Percentiles rank a stretch among this genome's conserved stretches.
phyloP scores from a whole-genome alignment of 805 yeast species.

The Pichia ethanolica region DNA sequence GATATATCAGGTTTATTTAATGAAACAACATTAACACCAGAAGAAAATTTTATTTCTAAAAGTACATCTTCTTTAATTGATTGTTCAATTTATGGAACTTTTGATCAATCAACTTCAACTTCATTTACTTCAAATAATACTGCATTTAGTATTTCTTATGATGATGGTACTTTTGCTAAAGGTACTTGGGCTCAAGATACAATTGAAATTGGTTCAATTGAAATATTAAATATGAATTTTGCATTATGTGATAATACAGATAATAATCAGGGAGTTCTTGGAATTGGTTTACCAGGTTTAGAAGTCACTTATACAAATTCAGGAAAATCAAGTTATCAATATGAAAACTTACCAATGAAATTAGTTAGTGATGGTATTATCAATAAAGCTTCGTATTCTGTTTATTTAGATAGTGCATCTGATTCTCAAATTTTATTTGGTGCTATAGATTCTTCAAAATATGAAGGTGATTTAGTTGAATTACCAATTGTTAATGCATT shows the following conservation, averaged over 20 bases:
- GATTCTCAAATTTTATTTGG: slow-evolving; percentile 63
- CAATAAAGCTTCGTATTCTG: slow-evolving; percentile 49
- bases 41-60: not conserved
- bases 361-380: slow-evolving; percentile 54
- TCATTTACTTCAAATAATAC: slow-evolving; percentile 35
- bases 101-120: slow-evolving; percentile 33
- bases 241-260: slow-evolving; percentile 67
- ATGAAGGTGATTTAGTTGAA: slow-evolving; percentile 41
- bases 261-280: slow-evolving; percentile 63
- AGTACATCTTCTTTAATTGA: slow-evolving; percentile 16
- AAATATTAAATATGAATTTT: slow-evolving; percentile 47
- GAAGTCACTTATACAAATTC: slow-evolving; percentile 45
- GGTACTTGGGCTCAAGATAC: slow-evolving; percentile 61
- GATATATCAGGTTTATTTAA: not conserved
- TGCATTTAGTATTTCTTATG: slow-evolving; percentile 38
- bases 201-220: slow-evolving; percentile 42
- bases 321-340: slow-evolving; percentile 29
- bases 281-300: slow-evolving; percentile 62
- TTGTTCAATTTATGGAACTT: slow-evolving; percentile 43
- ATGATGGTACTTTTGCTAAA: slow-evolving; percentile 39
- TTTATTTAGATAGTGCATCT: slow-evolving; percentile 45
- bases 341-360: slow-evolving; percentile 60
- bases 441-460: slow-evolving; percentile 61
- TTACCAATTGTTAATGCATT: slow-evolving; percentile 45
- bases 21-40: too few species aligned